These are phyloP conservation scores for Zygnema circumcarinatum DNA, from an alignment of 139 green algal species.

Conservation along the genomic window DNA sequence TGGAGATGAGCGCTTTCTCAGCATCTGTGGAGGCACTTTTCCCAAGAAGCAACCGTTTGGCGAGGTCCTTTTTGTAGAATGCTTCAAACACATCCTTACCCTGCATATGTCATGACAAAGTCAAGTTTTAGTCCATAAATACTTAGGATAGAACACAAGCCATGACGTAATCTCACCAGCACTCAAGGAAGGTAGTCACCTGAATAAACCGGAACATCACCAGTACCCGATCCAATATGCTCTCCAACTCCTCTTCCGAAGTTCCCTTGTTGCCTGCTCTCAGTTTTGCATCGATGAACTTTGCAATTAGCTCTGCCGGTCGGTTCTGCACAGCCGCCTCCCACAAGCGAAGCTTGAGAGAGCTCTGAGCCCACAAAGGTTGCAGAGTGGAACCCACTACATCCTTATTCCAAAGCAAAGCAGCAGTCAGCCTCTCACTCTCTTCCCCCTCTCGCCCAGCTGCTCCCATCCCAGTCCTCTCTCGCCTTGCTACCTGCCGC, in stretches of 20 bases:
- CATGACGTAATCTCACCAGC: too few species aligned
- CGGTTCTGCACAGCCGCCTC: constrained; percentile 56
- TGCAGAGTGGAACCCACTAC: too few species aligned
- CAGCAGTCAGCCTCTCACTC: too few species aligned
- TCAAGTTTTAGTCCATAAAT: too few species aligned
- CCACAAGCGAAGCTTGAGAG: constrained; percentile 11
- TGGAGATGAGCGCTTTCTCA: constrained; percentile 93
- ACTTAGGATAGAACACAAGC: too few species aligned
- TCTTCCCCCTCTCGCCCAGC: too few species aligned
- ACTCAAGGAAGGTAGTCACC: too few species aligned
- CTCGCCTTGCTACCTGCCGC: constrained; percentile 70
- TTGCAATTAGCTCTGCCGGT: constrained; percentile 94
- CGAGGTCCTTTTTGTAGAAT: constrained; percentile 99
- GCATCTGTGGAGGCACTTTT: constrained; percentile 85
- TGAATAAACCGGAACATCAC: constrained; percentile 91
- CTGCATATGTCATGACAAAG: constrained; percentile 58
- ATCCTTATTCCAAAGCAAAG: too few species aligned
- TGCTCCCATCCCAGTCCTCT: too few species aligned
- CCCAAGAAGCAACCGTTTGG: constrained; percentile 86
- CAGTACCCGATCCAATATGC: constrained; percentile 83
- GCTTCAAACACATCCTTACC: constrained; percentile 99
- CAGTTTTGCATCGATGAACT: constrained; percentile 91
- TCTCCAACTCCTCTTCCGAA: constrained; percentile 90
- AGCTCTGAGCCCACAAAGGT: too few species aligned
- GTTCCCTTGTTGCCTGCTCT: constrained; percentile 74